A percentile compares a stretch with the other conserved stretches of the same genome.
Conservation (phyloP, 495 filamentous ascomycete genomes). For the Venustampulla echinocandica region DNA sequence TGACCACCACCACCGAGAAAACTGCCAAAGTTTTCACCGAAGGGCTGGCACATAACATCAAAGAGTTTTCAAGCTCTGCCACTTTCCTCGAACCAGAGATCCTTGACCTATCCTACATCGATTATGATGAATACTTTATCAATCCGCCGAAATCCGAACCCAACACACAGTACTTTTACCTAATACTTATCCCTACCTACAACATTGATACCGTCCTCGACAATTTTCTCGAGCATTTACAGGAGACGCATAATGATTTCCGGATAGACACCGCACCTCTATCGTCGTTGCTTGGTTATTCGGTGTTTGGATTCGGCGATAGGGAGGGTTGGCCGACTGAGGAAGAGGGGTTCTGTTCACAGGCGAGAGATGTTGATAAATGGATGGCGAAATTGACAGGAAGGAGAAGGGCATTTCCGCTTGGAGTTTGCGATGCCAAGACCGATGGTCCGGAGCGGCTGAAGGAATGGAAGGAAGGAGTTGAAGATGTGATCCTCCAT, state of each 20-base stretch:
- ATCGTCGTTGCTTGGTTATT: conserved; percentile 68
- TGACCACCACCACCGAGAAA: conserved; percentile 71
- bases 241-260: conserved; percentile 92
- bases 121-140: conserved; percentile 88
- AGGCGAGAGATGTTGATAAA: conserved; percentile 79
- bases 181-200: conserved; percentile 77
- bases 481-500: conserved; percentile 63
- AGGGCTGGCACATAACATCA: conserved; percentile 34
- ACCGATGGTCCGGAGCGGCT: conserved; percentile 54
- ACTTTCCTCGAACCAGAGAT: conserved; percentile 52
- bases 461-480: conserved; percentile 66
- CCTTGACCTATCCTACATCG: conserved; percentile 74
- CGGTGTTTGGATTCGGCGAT: conserved; percentile 91
- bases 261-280: conserved; percentile 85
- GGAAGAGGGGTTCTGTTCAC: conserved; percentile 83
- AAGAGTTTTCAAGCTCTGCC: conserved; percentile 9
- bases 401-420: conserved; percentile 66
- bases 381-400: conserved; percentile 92
- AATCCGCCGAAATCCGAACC: conserved; percentile 42
- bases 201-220: conserved; percentile 85
- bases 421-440: conserved; percentile 83
- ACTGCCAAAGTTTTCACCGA: conserved; percentile 51
- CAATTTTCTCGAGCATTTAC: conserved; percentile 70
- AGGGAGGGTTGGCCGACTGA: conserved; percentile 84
- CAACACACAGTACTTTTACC: conserved; percentile 58